Percentiles rank a stretch among this genome's conserved stretches.
Conservation (phyloP, 352 stramenopile genomes). For the Globisporangium spiculum region DNA sequence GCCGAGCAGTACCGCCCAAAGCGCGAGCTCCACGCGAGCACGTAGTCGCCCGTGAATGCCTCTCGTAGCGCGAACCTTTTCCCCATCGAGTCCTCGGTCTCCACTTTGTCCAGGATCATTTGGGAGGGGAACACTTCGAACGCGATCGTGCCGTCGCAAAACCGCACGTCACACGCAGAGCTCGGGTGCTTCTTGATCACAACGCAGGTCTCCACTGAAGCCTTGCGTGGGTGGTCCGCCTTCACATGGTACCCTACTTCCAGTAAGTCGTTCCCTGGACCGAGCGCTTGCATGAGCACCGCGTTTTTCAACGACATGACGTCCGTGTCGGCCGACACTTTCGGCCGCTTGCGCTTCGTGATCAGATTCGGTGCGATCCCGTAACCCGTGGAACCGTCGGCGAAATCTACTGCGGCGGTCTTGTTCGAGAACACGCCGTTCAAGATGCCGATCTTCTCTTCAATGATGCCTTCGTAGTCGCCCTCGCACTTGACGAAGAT, state of each 20-base stretch:
- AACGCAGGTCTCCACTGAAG: constrained; percentile 59
- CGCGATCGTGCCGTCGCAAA: constrained; percentile 73
- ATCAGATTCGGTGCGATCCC: constrained; percentile 55
- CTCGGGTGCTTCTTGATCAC: constrained; percentile 65
- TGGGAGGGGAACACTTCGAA: constrained; percentile 78
- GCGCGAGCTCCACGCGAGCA: constrained; percentile 73
- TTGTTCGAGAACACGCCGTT: constrained; percentile 79
- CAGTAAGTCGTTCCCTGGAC: constrained; percentile 26
- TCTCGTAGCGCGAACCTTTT: constrained; percentile 19
- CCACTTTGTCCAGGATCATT: constrained; percentile 60
- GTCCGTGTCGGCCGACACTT: constrained; percentile 44
- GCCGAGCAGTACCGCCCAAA: constrained; percentile 68
- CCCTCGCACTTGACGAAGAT: constrained; percentile 64
- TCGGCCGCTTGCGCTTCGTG: constrained; percentile 45
- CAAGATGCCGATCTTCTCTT: constrained; percentile 67
- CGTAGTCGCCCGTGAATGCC: constrained; percentile 40
- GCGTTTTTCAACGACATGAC: constrained; percentile 73
- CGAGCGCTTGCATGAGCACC: constrained; percentile 58
- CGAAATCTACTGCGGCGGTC: constrained; percentile 73
- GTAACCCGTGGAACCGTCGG: constrained; percentile 72
- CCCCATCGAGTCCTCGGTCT: constrained; percentile 13
- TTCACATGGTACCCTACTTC: constrained; percentile 76
- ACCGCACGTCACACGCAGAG: constrained; percentile 64
- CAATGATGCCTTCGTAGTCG: constrained; percentile 42
- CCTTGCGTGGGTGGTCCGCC: constrained; percentile 60